Conservation (phyloP, 2,329 filamentous ascomycete genomes). For the Davidsoniella eucalypti region DNA sequence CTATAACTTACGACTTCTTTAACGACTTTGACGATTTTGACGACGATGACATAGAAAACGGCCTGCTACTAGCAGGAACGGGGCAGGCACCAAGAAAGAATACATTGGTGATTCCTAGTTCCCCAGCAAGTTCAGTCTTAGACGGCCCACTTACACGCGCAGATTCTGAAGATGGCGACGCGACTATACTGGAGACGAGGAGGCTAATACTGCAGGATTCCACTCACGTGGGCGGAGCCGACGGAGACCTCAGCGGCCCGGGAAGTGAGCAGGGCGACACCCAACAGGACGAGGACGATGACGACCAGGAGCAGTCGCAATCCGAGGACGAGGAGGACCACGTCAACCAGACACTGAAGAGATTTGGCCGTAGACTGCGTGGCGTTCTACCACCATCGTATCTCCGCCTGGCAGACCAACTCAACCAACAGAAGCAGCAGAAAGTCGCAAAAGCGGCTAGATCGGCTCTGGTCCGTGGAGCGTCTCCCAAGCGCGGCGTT, state of each 20-base stretch:
- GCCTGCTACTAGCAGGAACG: neutral
- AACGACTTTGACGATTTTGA: conserved; percentile 14
- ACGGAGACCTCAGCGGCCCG: conserved; percentile 1
- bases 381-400: conserved; percentile 53
- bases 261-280: neutral
- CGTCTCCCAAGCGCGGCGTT: conserved; percentile 7
- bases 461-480: neutral
- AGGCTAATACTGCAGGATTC: conserved; percentile 12
- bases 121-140: neutral
- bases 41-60: neutral
- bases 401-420: conserved; percentile 40
- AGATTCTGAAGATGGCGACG: neutral
- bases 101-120: conserved; percentile 3
- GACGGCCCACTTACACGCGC: neutral
- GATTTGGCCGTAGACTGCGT: conserved; percentile 29
- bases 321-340: conserved; percentile 21
- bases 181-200: neutral
- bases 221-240: conserved; percentile 17
- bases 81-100: neutral
- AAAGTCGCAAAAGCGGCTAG: neutral
- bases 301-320: conserved; percentile 20
- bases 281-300: conserved; percentile 12
- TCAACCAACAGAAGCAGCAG: conserved; percentile 16
- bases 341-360: conserved; percentile 6
- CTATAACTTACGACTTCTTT: conserved; percentile 10